Evolutionary conservation across 106 monocot genomes (phyloP), one percentile per base, ranked within the genome.

Genomic region (Dendrobium huoshanense): DNA sequence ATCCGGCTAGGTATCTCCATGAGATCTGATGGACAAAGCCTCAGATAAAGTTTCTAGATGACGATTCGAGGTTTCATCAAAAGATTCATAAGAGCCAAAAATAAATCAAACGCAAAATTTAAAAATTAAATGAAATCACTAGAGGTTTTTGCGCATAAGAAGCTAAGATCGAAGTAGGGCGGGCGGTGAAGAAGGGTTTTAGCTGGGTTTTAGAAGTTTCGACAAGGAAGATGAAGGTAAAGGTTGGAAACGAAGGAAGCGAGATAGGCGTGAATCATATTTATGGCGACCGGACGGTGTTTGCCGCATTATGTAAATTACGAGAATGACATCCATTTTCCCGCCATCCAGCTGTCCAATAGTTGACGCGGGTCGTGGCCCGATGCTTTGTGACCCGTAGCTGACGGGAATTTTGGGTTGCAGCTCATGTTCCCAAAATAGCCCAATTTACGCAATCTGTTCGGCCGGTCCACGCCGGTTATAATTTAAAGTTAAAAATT

Each of bases 321-420:
- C 70, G 15, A 70, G 37, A 29, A 29, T 70, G 70, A 33, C 70
- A 70, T 70, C 2, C 15, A 70, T 70, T 70, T 70, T 70, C 70
- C 70, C 70, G 70, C 70, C 70, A 70, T 70, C 70, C 70, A 70
- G 70, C 70, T 70, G 70, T 33, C 70, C 3, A 70, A 37, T 22
- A 7, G 31, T 37, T 37, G 64, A 70, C 70, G 70, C 4, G 31
- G 33, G 70, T 70, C 37, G 70, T 40, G 70, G 37, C 70, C 70
- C 2, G 11, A 37, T 3, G 70, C 29, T 27, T 37, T 65, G 31
- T 15, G 37, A 2, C 70, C 13, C 33, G 37, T 37, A 2, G 70
- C 11, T 70, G 70, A 70, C 37, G 37, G 70, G 37, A 70, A 51
- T 13, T 51, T 37, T 37, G 37, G 37, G 37, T 37, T 37, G 37